A percentile compares a stretch with the other conserved stretches of the same genome.
phyloP scores from a whole-genome alignment of 495 filamentous ascomycete species.

The Amniculicola lignicola region DNA sequence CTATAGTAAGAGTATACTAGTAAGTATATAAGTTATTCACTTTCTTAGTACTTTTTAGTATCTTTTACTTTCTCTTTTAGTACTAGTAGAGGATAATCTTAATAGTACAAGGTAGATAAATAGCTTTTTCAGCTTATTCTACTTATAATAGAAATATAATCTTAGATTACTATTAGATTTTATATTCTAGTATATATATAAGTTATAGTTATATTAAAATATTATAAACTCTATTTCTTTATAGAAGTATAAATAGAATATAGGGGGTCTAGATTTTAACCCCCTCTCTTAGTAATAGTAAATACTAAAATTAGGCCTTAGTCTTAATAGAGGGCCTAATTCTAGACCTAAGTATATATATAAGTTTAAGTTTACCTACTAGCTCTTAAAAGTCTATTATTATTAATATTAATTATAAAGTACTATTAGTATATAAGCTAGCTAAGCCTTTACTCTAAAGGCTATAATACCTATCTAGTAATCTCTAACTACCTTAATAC shows the following conservation, averaged over 20 bases:
- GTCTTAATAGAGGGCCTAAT: too few species aligned
- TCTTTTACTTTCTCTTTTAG: too few species aligned
- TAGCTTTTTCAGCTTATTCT: background rate
- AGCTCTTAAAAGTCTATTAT: too few species aligned
- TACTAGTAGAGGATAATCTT: background rate
- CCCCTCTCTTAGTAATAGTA: too few species aligned
- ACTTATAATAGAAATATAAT: background rate
- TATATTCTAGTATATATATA: background rate
- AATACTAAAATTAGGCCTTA: too few species aligned
- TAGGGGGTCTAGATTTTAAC: background rate
- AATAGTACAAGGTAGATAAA: background rate
- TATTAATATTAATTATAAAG: background rate
- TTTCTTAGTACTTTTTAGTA: too few species aligned
- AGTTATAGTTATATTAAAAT: background rate
- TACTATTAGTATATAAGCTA: conserved; percentile 26
- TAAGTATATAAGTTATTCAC: too few species aligned
- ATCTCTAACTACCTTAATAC: conserved; percentile 29
- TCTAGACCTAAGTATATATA: too few species aligned
- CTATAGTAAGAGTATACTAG: too few species aligned
- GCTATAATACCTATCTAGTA: conserved; percentile 19
- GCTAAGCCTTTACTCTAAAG: conserved; percentile 27
- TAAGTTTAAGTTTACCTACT: too few species aligned
- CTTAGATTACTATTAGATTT: background rate
- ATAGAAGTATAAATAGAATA: background rate
- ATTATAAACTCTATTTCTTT: background rate